phyloP scores from a whole-genome alignment of 176 grass and related monocot species.

The Olyra latifolia region DNA sequence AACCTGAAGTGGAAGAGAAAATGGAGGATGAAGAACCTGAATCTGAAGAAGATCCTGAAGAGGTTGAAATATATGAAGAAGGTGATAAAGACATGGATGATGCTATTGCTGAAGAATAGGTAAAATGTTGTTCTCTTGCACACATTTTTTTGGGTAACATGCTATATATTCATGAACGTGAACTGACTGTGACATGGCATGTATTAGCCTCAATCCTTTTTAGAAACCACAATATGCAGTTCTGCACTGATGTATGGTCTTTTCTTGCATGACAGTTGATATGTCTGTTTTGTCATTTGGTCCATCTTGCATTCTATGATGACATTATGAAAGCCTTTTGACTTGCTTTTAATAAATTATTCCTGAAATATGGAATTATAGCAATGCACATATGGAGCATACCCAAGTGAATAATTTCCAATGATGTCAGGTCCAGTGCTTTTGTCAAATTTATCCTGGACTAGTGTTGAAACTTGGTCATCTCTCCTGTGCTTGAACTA shows the following conservation, averaged over 20 bases:
- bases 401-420: not conserved
- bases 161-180: not conserved
- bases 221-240: not conserved
- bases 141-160: not conserved
- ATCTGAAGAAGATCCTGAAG: constrained; percentile 53
- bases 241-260: not conserved
- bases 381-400: not conserved
- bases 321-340: not conserved
- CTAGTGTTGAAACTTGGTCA: not conserved
- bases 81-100: constrained; percentile 42
- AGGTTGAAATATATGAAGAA: constrained; percentile 52
- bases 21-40: constrained; percentile 44
- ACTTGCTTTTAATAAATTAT: not conserved
- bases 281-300: not conserved
- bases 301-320: not conserved
- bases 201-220: not conserved
- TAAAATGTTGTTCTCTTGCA: not conserved
- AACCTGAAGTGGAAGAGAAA: constrained; percentile 44
- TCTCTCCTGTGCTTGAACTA: not conserved
- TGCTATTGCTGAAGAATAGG: constrained; percentile 41
- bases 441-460: not conserved
- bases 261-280: not conserved
- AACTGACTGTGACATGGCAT: not conserved
- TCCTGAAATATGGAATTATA: not conserved
- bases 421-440: not conserved